Base-by-base conservation (phyloP, 106 monocot genomes). In the Dendrobium huoshanense region DNA sequence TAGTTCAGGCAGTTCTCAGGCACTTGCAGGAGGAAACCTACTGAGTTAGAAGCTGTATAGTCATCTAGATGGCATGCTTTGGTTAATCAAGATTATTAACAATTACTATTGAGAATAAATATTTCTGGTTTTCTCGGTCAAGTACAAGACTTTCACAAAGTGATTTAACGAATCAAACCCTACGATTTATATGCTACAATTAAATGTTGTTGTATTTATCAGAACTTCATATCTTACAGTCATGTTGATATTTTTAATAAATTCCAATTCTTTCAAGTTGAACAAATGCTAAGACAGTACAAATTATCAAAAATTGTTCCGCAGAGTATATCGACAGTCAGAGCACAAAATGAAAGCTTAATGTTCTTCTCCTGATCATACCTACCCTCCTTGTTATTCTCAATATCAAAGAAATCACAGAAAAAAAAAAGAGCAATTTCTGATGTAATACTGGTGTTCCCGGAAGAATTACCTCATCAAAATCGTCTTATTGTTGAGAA, bases 361-460 rank as follows among this genome's bases (percentile, higher is more conserved):
- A 70, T n/a, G 25, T 64, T 64, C 64, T 64, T 4, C 11, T n/a
- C 72, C 72, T 20, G 33, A 80, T 72, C 49, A 70, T 55, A n/a
- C 2, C 9, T 64, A 64, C 5, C 24, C 64, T 22, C 64, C 37
- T 55, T 55, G 64, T 64, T 64, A 64, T 64, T n/a, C 24, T 64
- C 25, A 25, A 64, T 64, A 64, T 64, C 22, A 81, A 58, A 59
- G 22, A 75, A 9, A 75, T 31, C 31, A 10, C 68, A 15, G 16
- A 59, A 18, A 43, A n/a, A n/a, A 27, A 79, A 41, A 48, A 29
- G 16, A 42, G 37, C 31, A 10, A 70, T 33, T 70, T 15, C 13
- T 13, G 11, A 7, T 3, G 31, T n/a, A 72, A 48, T 48, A 48
- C 5, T 18, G 48, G 47, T 33, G 25, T 7, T 29, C 13, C 47